These are phyloP conservation scores for Elsinoe necatrix DNA, from an alignment of 2,329 filamentous ascomycete species.

Conservation along the genomic window DNA sequence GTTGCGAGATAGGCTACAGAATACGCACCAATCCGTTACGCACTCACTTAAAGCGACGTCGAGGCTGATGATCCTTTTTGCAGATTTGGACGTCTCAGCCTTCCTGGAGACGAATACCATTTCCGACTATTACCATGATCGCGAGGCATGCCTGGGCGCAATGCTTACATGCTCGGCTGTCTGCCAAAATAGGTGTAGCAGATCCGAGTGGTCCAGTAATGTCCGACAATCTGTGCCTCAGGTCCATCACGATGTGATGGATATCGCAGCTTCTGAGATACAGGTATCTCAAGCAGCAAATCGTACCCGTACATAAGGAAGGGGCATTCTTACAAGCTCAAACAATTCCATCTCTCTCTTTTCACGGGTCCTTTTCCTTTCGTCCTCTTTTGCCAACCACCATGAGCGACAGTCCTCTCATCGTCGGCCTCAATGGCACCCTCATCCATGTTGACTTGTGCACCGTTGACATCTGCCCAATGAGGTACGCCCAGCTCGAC, in stretches of 20 bases:
- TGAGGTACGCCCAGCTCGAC: slow-evolving; percentile 37
- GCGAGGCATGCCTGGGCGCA: not conserved
- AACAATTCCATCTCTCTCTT: too few species aligned
- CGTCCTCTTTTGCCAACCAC: too few species aligned
- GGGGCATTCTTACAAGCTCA: not conserved
- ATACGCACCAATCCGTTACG: not conserved
- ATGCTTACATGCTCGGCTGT: not conserved
- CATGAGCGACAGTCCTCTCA: slow-evolving; percentile 13
- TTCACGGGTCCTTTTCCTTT: too few species aligned
- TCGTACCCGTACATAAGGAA: not conserved
- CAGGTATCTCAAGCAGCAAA: not conserved
- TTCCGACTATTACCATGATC: not conserved
- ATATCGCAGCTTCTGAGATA: not conserved
- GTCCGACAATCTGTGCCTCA: not conserved
- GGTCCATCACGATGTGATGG: not conserved
- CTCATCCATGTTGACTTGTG: slow-evolving; percentile 18
- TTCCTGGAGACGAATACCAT: not conserved
- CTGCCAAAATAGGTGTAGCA: not conserved
- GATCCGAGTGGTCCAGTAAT: not conserved
- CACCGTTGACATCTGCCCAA: slow-evolving; percentile 25
- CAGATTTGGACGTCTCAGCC: not conserved
- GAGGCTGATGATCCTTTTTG: not conserved
- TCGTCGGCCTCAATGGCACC: slow-evolving; percentile 12
- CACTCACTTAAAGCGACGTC: not conserved
- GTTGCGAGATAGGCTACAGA: not conserved